Percentiles rank a stretch among this genome's conserved stretches.
phyloP scores from a whole-genome alignment of 2,329 filamentous ascomycete genomes.

The Stemphylium lycopersici region DNA sequence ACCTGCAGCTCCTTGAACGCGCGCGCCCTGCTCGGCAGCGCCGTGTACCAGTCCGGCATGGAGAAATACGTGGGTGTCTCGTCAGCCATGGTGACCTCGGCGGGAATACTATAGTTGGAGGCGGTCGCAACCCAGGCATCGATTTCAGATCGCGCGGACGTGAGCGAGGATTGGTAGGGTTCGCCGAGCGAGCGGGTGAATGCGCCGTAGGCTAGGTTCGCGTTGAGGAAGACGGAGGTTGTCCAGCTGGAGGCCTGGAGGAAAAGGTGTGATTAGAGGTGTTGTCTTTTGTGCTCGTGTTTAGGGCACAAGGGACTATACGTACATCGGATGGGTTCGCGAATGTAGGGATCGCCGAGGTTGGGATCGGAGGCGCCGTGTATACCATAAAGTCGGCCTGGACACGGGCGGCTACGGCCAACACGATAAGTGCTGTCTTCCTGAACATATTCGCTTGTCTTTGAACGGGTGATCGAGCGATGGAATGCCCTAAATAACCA shows the following conservation, averaged over 20 bases:
- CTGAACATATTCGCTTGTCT: slow-evolving; percentile 16
- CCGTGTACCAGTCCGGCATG: slow-evolving; percentile 37
- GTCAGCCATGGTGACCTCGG: slow-evolving; percentile 30
- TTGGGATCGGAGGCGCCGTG: slow-evolving; percentile 39
- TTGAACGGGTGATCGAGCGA: not conserved
- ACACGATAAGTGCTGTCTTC: slow-evolving; percentile 20
- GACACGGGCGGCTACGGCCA: slow-evolving; percentile 22
- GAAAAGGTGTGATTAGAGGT: slow-evolving; percentile 1
- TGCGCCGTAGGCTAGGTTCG: slow-evolving; percentile 27
- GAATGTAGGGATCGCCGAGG: slow-evolving; percentile 33
- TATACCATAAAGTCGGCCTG: slow-evolving; percentile 42
- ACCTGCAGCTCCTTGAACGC: slow-evolving; percentile 43
- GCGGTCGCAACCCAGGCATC: slow-evolving; percentile 30
- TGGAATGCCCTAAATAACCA: slow-evolving; percentile 1
- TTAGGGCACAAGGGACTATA: not conserved
- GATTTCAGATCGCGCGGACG: slow-evolving; percentile 37
- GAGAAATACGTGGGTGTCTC: slow-evolving; percentile 31
- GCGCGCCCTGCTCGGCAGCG: slow-evolving; percentile 34
- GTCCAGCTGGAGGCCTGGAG: slow-evolving; percentile 35
- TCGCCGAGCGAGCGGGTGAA: slow-evolving; percentile 30
- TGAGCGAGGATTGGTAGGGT: slow-evolving; percentile 33
- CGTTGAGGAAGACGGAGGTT: slow-evolving; percentile 36
- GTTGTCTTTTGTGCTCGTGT: not conserved
- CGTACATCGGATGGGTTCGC: slow-evolving; percentile 29
- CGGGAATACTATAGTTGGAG: slow-evolving; percentile 34